A percentile compares a stretch with the other conserved stretches of the same genome.
These are phyloP conservation scores for Pythium periplocum DNA, from an alignment of 352 stramenopile species.

Conservation along the genomic window DNA sequence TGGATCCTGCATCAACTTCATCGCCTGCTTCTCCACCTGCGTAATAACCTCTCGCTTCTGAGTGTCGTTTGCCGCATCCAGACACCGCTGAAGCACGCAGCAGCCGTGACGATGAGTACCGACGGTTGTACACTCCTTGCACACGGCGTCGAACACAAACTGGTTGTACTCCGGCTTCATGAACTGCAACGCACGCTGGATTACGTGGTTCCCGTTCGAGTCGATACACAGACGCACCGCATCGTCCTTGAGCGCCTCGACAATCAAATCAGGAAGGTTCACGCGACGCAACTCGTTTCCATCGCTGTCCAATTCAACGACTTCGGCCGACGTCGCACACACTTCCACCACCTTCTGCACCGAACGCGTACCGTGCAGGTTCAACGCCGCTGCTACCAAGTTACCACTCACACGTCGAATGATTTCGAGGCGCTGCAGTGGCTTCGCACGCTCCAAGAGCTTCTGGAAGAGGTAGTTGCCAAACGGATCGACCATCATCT, in stretches of 20 bases:
- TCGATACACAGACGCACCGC: constrained; percentile 96
- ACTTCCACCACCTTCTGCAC: constrained; percentile 99
- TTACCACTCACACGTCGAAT: constrained; percentile 90
- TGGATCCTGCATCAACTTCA: constrained; percentile 94
- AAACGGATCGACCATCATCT: constrained; percentile 99
- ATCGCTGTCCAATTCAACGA: constrained; percentile 44
- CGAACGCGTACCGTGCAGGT: constrained; percentile 96
- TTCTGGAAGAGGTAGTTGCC: constrained; percentile 99
- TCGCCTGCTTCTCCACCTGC: constrained; percentile 94
- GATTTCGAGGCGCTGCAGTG: constrained; percentile 89
- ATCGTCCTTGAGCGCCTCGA: constrained; percentile 90
- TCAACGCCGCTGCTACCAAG: constrained; percentile 95
- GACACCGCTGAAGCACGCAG: constrained; percentile 96
- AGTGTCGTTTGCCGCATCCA: constrained; percentile 89
- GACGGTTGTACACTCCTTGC: constrained; percentile 93
- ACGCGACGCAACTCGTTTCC: constrained; percentile 31
- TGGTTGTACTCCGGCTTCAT: constrained; percentile 92
- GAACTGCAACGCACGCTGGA: constrained; percentile 95
- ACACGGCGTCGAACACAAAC: constrained; percentile 97
- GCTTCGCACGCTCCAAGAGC: constrained; percentile 93
- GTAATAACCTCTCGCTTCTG: constrained; percentile 88
- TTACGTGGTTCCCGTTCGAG: constrained; percentile 97
- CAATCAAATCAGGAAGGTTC: constrained; percentile 89
- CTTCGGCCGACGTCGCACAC: constrained; percentile 76
- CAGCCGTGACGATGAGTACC: constrained; percentile 96